Evolutionary conservation across 352 stramenopile genomes (phyloP).

Genomic region (Pythium folliculosum): DNA sequence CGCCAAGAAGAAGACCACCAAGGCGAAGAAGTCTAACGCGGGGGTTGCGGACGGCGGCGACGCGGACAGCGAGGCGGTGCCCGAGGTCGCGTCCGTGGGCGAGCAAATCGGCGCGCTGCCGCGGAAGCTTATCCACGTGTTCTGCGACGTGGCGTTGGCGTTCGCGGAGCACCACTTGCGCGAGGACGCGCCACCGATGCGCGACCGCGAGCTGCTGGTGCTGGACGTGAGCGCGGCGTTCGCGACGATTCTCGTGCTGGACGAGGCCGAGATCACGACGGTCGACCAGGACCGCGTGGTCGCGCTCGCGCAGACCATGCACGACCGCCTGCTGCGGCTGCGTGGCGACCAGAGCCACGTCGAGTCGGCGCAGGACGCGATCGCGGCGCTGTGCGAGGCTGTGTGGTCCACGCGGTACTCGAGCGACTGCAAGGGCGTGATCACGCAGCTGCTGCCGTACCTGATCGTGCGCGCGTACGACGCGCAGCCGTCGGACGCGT

Average conservation of each 20-base stretch:
- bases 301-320: conserved; percentile 58
- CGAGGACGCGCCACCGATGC: conserved; percentile 10
- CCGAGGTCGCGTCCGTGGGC: conserved; percentile 32
- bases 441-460: conserved; percentile 84
- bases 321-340: conserved; percentile 65
- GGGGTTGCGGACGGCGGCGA: background rate
- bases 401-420: conserved; percentile 75
- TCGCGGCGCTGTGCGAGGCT: conserved; percentile 70
- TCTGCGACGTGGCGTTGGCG: conserved; percentile 49
- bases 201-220: conserved; percentile 34
- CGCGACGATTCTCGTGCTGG: conserved; percentile 48
- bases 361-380: conserved; percentile 60
- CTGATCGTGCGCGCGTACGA: conserved; percentile 84
- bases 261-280: conserved; percentile 51
- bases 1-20: conserved; percentile 25
- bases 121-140: conserved; percentile 42
- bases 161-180: conserved; percentile 24
- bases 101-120: conserved; percentile 63
- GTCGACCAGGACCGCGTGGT: conserved; percentile 58
- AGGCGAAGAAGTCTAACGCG: conserved; percentile 7
- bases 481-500: conserved; percentile 44
- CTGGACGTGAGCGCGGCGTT: conserved; percentile 59
- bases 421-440: conserved; percentile 57
- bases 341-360: conserved; percentile 44
- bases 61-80: conserved; percentile 2